Evolutionary conservation across 78 protist species (phyloP), one percentile per base, ranked within the genome.

Genomic region (Mastigamoeba balamuthi): DNA sequence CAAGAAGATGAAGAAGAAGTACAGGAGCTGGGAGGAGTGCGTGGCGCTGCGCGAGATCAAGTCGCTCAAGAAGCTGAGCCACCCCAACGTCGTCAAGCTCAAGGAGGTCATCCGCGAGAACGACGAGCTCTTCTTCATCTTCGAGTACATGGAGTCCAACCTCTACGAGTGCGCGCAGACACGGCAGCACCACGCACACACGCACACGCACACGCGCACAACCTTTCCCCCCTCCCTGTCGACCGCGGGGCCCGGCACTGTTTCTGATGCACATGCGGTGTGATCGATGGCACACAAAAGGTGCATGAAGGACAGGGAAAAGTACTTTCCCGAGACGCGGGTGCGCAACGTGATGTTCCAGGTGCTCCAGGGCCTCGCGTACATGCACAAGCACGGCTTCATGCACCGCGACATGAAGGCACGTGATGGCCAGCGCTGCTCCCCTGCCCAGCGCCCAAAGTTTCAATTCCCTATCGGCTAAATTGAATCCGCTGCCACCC

Each of bases 331-430:
- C 58, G 58, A 48, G 58, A 17, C 33, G 58, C 17, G 17, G 17
- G 17, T 48, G 17, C 58, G 58, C 33, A 48, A 48, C 58, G 17
- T 48, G 17, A 48, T 48, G 17, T 48, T 25, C 42, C 99, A 97
- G 80, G 67, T 88, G 30, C 44, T 97, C 74, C 97, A 92, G 58
- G 97, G 93, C 5, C 81, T 93, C 0, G 75, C 82, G 25, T 93
- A 81, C 86, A 88, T 91, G 91, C 91, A 86, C 39, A 48, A 72
- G 17, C 58, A 17, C 9, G 92, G 90, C 29, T 95, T 82, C 78
- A 92, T 94, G 80, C 98, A 48, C 74, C 80, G 98, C 23, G 99
- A 98, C 69, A 65, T 98, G 67, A 98, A 98, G 75, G 97, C 99
- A 48, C 33, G 58, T 48, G 17, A 48, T 17, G 17, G 17, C 58